Evolutionary conservation across 305 asterid species (phyloP).

Genomic region (Fraxinus latifolia): DNA sequence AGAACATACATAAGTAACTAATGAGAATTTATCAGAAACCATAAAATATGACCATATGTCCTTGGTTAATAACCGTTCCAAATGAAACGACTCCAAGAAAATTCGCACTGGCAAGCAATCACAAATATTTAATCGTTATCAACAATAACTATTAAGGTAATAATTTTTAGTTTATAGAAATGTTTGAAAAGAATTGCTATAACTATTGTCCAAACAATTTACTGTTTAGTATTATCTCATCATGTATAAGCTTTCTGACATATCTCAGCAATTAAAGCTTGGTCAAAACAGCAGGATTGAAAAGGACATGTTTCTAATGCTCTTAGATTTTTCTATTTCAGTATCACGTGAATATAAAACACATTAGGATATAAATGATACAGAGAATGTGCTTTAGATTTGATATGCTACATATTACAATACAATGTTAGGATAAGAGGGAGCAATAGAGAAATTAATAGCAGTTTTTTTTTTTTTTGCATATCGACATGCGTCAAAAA

Average conservation of each 20-base stretch:
- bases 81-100: neutral
- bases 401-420: neutral
- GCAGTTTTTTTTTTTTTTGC: neutral
- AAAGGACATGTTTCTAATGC: neutral
- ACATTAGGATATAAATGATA: neutral
- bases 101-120: neutral
- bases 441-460: neutral
- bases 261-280: neutral
- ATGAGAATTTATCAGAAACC: neutral
- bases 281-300: neutral
- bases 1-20: neutral
- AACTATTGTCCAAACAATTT: neutral
- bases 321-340: neutral
- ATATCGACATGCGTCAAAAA: too few species aligned
- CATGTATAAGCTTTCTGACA: neutral
- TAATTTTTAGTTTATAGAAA: neutral
- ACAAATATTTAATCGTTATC: neutral
- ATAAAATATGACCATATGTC: neutral
- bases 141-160: neutral
- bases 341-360: neutral
- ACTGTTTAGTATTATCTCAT: neutral
- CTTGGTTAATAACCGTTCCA: neutral
- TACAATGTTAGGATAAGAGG: neutral
- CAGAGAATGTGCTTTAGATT: neutral
- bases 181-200: neutral